Conservation (phyloP, 75 land plant genomes). For the Pinus albicaulis region DNA sequence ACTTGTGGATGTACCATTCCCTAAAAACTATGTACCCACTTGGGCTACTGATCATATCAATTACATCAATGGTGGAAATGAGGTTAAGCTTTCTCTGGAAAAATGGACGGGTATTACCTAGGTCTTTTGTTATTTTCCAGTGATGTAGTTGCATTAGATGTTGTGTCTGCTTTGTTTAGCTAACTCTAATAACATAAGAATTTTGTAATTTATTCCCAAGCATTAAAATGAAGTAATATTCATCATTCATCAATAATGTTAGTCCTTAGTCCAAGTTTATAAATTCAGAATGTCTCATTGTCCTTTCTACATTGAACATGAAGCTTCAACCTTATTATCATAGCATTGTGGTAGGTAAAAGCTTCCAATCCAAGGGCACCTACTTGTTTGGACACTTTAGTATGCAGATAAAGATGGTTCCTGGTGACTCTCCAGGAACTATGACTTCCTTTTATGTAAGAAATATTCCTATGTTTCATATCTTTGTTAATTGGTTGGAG, state of each 20-base stretch:
- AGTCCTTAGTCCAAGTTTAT: background rate
- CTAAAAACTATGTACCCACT: constrained; percentile 22
- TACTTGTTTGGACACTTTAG: constrained; percentile 50
- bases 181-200: background rate
- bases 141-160: no score
- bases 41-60: constrained; percentile 31
- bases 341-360: constrained; percentile 30
- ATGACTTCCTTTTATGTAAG: constrained; percentile 63
- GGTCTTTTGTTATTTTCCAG: background rate
- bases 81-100: constrained; percentile 11
- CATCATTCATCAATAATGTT: background rate
- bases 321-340: background rate
- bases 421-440: constrained; percentile 39
- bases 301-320: background rate
- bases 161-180: background rate
- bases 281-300: background rate
- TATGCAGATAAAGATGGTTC: constrained; percentile 46
- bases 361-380: constrained; percentile 35
- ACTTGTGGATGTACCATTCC: constrained; percentile 14
- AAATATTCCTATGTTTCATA: background rate
- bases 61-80: constrained; percentile 28
- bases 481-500: background rate
- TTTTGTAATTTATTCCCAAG: background rate
- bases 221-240: background rate
- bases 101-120: constrained; percentile 20